Evolutionary conservation across 164 flowering plant species (phyloP).

Genomic region (Vitis riparia): DNA sequence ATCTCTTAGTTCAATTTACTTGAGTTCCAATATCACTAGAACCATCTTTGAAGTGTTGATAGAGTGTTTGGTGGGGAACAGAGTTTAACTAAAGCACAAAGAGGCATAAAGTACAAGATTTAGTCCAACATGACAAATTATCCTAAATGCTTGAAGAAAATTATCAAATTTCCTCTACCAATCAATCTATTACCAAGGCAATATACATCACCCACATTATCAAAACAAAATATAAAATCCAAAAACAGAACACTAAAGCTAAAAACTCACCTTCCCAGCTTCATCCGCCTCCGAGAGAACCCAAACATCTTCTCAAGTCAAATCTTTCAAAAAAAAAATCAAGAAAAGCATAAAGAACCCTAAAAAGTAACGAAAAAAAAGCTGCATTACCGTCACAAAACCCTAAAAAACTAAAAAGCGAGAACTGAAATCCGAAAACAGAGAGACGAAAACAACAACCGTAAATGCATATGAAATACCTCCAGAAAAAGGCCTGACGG

Average conservation of each 20-base stretch:
- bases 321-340: constrained; percentile 9
- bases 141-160: too few species aligned
- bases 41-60: too few species aligned
- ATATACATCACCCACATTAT: not conserved
- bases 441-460: too few species aligned
- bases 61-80: too few species aligned
- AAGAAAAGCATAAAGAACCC: constrained; percentile 6
- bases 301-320: constrained; percentile 52
- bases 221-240: not conserved
- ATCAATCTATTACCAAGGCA: too few species aligned
- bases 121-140: too few species aligned
- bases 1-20: too few species aligned
- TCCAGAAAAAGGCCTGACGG: not conserved
- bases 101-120: too few species aligned
- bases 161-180: too few species aligned
- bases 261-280: constrained; percentile 59
- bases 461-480: not conserved
- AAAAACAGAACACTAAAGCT: not conserved
- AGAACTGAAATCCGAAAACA: too few species aligned
- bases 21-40: too few species aligned
- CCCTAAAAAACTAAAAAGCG: not conserved
- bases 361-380: constrained; percentile 4
- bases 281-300: constrained; percentile 62
- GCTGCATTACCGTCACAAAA: constrained; percentile 7
- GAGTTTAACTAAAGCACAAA: too few species aligned